Percentiles rank a stretch among this genome's conserved stretches.
These are phyloP conservation scores for Cercophora newfieldiana DNA, from an alignment of 495 filamentous ascomycete genomes.

Conservation along the genomic window DNA sequence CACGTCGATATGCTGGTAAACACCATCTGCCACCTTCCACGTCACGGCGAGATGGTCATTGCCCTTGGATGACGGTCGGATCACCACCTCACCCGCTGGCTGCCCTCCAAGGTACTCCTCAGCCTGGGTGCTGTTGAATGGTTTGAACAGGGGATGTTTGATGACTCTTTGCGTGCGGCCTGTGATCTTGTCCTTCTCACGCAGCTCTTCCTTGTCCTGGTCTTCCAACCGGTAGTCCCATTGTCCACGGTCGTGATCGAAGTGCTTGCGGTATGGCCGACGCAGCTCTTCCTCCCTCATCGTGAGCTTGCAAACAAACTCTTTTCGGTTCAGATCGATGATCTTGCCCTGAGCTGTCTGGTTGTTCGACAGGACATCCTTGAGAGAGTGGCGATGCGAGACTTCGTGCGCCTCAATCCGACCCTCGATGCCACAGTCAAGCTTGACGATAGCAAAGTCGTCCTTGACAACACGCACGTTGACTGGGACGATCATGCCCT, in stretches of 20 bases:
- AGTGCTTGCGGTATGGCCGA: conserved; percentile 62
- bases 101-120: conserved; percentile 89
- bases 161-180: conserved; percentile 89
- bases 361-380: conserved; percentile 63
- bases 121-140: conserved; percentile 90
- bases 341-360: conserved; percentile 90
- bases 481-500: conserved; percentile 89
- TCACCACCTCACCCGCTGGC: conserved; percentile 84
- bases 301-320: conserved; percentile 76
- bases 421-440: conserved; percentile 93
- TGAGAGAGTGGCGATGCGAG: conserved; percentile 58
- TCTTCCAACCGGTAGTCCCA: conserved; percentile 85
- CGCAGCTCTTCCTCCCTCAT: conserved; percentile 77
- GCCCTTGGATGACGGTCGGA: conserved; percentile 90
- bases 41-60: conserved; percentile 93
- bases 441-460: conserved; percentile 86
- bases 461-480: conserved; percentile 84
- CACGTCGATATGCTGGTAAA: conserved; percentile 97
- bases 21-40: conserved; percentile 94
- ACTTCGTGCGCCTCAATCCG: conserved; percentile 73
- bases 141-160: conserved; percentile 92
- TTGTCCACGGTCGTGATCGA: conserved; percentile 70
- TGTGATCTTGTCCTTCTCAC: conserved; percentile 76
- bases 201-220: conserved; percentile 71
- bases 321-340: conserved; percentile 77